These are phyloP conservation scores for Eucalyptus paniculata DNA, from an alignment of 345 rosid species.

Conservation along the genomic window DNA sequence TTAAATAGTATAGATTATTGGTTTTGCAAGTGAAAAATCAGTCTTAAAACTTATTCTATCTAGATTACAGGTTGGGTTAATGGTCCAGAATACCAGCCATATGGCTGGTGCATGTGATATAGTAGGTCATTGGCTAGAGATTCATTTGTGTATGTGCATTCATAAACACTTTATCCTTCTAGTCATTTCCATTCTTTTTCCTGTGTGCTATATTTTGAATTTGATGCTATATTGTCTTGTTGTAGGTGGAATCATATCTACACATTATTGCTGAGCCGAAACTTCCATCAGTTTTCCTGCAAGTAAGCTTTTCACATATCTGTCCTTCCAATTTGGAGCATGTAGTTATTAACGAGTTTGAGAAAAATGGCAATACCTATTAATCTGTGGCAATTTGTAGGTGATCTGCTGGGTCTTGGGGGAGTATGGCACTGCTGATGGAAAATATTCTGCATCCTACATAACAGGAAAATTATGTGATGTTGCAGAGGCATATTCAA, in stretches of 20 bases:
- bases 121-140: neutral
- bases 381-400: slow-evolving; percentile 23
- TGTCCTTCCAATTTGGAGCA: neutral
- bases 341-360: neutral
- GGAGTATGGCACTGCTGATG: slow-evolving; percentile 87
- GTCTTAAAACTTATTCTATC: neutral
- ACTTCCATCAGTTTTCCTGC: slow-evolving; percentile 94
- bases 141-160: neutral
- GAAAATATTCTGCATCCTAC: slow-evolving; percentile 73
- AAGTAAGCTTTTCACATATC: slow-evolving; percentile 20
- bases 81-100: neutral
- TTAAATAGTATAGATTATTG: neutral
- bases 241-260: slow-evolving; percentile 95
- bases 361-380: neutral
- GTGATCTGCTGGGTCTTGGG: slow-evolving; percentile 98
- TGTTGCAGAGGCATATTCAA: slow-evolving; percentile 91
- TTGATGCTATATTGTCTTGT: neutral
- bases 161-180: neutral
- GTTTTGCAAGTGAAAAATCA: neutral
- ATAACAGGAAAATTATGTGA: slow-evolving; percentile 88
- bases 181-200: neutral
- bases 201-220: neutral
- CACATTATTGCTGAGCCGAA: slow-evolving; percentile 82
- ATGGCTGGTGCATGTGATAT: neutral
- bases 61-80: neutral